phyloP scores from a whole-genome alignment of 208 protist species.

The Herpetomonas samuelpessoai region DNA sequence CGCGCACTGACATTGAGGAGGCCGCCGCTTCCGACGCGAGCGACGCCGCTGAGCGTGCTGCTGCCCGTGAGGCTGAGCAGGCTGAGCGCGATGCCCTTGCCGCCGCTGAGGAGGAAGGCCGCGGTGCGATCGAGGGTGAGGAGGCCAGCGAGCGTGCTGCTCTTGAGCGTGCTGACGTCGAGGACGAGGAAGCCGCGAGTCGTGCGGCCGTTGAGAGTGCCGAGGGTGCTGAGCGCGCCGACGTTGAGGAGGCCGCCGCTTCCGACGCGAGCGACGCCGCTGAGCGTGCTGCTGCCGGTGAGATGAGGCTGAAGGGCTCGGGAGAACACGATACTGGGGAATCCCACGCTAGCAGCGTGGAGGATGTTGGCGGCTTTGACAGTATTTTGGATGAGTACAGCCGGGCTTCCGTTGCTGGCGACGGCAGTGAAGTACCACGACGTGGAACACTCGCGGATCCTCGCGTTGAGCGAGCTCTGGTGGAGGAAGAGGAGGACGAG shows the following conservation, averaged over 20 bases:
- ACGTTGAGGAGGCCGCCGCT: neutral
- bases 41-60: constrained; percentile 8
- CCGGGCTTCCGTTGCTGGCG: no score
- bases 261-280: neutral
- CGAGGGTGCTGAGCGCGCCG: constrained; percentile 7
- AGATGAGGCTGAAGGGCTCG: no score
- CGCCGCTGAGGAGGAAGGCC: constrained; percentile 10
- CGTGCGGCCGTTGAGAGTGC: constrained; percentile 2
- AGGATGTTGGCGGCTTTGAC: no score
- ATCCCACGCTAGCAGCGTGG: no score
- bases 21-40: neutral
- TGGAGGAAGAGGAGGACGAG: no score
- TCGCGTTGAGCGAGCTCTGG: no score
- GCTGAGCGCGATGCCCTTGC: constrained; percentile 3
- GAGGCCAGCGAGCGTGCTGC: constrained; percentile 22
- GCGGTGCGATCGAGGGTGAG: constrained; percentile 22
- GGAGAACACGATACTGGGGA: no score
- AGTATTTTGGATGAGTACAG: no score
- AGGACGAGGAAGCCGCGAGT: neutral
- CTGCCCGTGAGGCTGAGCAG: constrained; percentile 14
- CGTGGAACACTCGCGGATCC: no score
- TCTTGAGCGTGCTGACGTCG: constrained; percentile 14
- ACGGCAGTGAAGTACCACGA: no score
- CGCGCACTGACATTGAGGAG: neutral
- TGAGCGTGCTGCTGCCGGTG: neutral